Evolutionary conservation across 2,329 filamentous ascomycete species (phyloP), one percentile per base, ranked within the genome.

Genomic region (Beauveria scarabaeidicola): DNA sequence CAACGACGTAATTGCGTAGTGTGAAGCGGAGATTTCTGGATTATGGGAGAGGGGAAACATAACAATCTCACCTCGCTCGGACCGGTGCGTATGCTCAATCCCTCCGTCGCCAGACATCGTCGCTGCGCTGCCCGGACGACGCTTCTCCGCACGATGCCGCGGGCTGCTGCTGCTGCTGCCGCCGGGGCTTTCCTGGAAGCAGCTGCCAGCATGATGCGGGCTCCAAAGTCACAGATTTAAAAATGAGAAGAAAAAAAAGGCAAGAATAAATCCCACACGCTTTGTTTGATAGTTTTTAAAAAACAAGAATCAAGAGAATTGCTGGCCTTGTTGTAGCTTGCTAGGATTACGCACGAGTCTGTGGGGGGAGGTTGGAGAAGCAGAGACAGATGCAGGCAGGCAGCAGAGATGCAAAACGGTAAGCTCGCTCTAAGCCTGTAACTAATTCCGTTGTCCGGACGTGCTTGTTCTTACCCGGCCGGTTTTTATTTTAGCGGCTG

Each of bases 71-170:
- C 62, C 50, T 63, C 61, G 17, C 32, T 61, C 3, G 63, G 57
- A 9, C 63, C 63, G 15, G 56, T 61, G n/a, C 63, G 63, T 57
- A 64, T 64, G 50, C 63, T 64, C 32, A 64, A 50, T 23, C 43
- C 32, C 17, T 64, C 48, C 0, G 61, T 61, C 1, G 27, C 52
- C 19, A 60, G 48, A 15, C 58, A 62, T 59, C 62, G 61, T 47
- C 50, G 58, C 52, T 57, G 59, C 21, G 40, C 23, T 21, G 43
- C 11, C 5, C 10, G 8, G 46, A 17, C 11, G 32, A 43, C 25
- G 6, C 57, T 54, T 52, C 50, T 59, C 48, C 48, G 56, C 56
- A 59, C 48, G 48, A 52, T 27, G 29, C 32, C 46, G 48, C 46
- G 11, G 23, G 43, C 43, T 11, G 53, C 43, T 8, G 43, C 43